Base-by-base conservation (phyloP, 2,329 filamentous ascomycete species). In the Coleophoma cylindrospora region DNA sequence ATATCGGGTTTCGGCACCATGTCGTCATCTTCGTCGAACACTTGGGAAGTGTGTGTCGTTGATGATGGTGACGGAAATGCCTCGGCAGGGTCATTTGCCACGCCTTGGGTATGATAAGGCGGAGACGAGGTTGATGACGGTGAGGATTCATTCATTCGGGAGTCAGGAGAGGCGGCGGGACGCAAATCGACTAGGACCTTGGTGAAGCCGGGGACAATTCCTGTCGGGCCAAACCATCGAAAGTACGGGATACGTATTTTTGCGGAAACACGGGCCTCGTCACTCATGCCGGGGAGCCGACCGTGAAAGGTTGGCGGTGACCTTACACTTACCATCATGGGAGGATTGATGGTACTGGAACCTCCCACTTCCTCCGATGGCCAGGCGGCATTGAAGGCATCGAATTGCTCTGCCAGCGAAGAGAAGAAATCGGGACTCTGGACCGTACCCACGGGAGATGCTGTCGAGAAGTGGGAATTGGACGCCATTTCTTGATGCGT, bases 191-290 rank as follows among this genome's bases (percentile, higher is more conserved):
- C 37, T 6, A 48, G 37, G 36, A 48, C 32, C 22, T 48, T 48
- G 13, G 17, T 48, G 19, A 38, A 48, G 11, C 46, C 46, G 4
- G 46, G 46, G 10, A 37, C 46, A 27, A 48, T 48, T 14, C 46
- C 46, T 13, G 46, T 48, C 19, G 46, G 46, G 34, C 46, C 46
- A 41, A 48, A 48, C 46, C 46, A 48, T 32, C 46, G 37, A 27
- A 48, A 48, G 27, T 38, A 48, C 9, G 46, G 46, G 14, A 48
- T 41, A n/a, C 45, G 19, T 12, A 47, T 47, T 13, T 41, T 41
- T 7, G 40, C 22, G 19, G n/a, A 13, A 6, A 41, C 22, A 41
- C 19, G 40, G 6, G 40, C 8, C 21, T 41, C 40, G 11, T 13
- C 11, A 19, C 19, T 10, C 5, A 7, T 41, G 4, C 5, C 15